These are phyloP conservation scores for Suillus plorans DNA, from an alignment of 768 basidiomycete genomes.

Conservation along the genomic window DNA sequence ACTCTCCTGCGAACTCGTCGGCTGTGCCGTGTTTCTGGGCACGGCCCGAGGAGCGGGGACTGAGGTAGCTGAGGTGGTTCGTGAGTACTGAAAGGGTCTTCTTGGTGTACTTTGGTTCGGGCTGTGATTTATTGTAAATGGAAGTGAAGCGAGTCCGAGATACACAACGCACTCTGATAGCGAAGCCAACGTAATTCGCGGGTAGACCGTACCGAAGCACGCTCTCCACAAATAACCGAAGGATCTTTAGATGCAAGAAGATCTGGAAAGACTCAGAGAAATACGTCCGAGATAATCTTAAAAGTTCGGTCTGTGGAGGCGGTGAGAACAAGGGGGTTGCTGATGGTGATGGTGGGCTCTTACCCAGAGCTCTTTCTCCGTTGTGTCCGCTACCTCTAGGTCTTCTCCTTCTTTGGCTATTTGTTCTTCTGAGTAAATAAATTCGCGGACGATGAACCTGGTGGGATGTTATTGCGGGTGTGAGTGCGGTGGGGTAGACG, in stretches of 20 bases:
- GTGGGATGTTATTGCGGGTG: not conserved
- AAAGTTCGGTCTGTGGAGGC: conserved; percentile 73
- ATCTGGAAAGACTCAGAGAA: conserved; percentile 97
- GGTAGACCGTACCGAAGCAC: conserved; percentile 95
- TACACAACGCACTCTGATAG: conserved; percentile 62
- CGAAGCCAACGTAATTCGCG: conserved; percentile 81
- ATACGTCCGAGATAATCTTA: conserved; percentile 88
- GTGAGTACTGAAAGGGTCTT: conserved; percentile 75
- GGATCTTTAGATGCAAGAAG: conserved; percentile 88
- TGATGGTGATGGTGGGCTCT: conserved; percentile 17
- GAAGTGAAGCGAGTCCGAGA: not conserved
- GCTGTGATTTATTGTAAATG: conserved; percentile 44
- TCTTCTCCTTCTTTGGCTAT: conserved; percentile 81
- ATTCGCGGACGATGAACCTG: conserved; percentile 95
- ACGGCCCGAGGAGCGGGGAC: conserved; percentile 62
- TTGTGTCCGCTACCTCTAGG: conserved; percentile 70
- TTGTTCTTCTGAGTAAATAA: conserved; percentile 82
- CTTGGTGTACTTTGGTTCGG: conserved; percentile 82
- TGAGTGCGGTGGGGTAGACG: conserved; percentile 17
- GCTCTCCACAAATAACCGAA: conserved; percentile 91
- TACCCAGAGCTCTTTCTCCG: conserved; percentile 98
- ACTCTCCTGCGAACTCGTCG: conserved; percentile 87
- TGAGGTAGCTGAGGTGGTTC: conserved; percentile 77
- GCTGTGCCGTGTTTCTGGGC: conserved; percentile 41
- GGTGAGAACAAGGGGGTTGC: not conserved